Evolutionary conservation across 257 asterid genomes (phyloP), one percentile per base, ranked within the genome.

Genomic region (Nicotiana noctiflora): DNA sequence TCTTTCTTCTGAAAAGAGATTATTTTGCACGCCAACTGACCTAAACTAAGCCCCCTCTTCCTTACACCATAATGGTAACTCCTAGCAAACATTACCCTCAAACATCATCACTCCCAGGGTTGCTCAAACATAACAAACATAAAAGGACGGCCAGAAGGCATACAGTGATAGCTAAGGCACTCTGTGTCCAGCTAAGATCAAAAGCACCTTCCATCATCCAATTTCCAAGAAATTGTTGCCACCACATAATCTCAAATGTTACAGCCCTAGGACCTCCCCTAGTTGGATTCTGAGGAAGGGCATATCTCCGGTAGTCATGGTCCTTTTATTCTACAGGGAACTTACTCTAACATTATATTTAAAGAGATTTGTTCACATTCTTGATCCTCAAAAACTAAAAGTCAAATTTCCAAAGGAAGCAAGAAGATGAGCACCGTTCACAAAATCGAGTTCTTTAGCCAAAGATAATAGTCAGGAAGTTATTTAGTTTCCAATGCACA

Each of bases 151-250:
- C 3, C 57, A 19, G 21, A 70, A 70, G 40, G 40, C 40, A 72
- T 72, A 21, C 51, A 17, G 49, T 32, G 75, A 15, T 31, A 31
- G 74, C 11, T 14, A 10, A 10, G 56, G 56, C 56, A 51, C 56
- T 51, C 6, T 14, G 18, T 10, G 18, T 21, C 59, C 37, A 51
- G n/a, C 25, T 13, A 46, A 21, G 77, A 27, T 21, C 57, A 46
- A 70, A 1, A 3, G 14, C 59, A 70, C 59, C 60, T 46, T 46
- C 78, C 21, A 23, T 21, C 78, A 23, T 2, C 78, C 21, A 72
- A 72, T 72, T 57, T 72, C 60, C 60, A 12, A 46, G 60, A 72
- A 14, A 72, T 23, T 72, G 60, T 72, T 46, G 59, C 78, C 78
- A 72, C 60, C 60, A 46, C 29, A 72, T 23, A 21, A 17, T 46